phyloP scores from a whole-genome alignment of 768 basidiomycete species.

The Trametes maxima region DNA sequence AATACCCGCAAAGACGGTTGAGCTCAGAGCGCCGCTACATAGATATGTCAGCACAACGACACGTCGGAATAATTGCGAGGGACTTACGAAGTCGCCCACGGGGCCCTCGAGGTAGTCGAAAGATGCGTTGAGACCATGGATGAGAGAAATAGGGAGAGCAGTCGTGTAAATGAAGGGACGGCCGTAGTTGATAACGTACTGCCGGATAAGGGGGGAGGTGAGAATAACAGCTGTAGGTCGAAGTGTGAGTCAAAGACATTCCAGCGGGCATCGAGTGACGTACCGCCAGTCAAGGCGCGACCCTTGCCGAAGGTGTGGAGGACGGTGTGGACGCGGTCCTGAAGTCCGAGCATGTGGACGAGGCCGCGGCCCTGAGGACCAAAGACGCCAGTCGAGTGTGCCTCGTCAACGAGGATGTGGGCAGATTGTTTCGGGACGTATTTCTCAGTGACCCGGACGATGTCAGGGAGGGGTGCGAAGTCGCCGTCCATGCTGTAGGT shows the following conservation, averaged over 20 bases:
- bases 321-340: constrained; percentile 45
- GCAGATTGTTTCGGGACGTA: constrained; percentile 40
- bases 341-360: constrained; percentile 45
- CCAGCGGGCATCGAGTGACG: not conserved
- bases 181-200: constrained; percentile 18
- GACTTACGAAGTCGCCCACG: constrained; percentile 15
- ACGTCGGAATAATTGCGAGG: too few relatives aligned
- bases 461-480: constrained; percentile 47
- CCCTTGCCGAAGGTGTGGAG: constrained; percentile 60
- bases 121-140: constrained; percentile 10
- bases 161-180: constrained; percentile 19
- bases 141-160: constrained; percentile 15
- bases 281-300: constrained; percentile 19
- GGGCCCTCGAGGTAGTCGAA: constrained; percentile 19
- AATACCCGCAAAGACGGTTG: constrained; percentile 7
- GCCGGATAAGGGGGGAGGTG: constrained; percentile 12
- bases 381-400: constrained; percentile 58
- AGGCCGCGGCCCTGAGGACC: constrained; percentile 51
- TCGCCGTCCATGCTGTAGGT: constrained; percentile 68
- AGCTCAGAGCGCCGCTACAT: constrained; percentile 6
- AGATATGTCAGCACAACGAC: not conserved
- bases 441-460: constrained; percentile 42
- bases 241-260: too few relatives aligned
- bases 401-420: constrained; percentile 58
- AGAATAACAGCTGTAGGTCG: constrained; percentile 15